Base-by-base conservation (phyloP, 2,329 filamentous ascomycete genomes). In the Colletotrichum musicola region DNA sequence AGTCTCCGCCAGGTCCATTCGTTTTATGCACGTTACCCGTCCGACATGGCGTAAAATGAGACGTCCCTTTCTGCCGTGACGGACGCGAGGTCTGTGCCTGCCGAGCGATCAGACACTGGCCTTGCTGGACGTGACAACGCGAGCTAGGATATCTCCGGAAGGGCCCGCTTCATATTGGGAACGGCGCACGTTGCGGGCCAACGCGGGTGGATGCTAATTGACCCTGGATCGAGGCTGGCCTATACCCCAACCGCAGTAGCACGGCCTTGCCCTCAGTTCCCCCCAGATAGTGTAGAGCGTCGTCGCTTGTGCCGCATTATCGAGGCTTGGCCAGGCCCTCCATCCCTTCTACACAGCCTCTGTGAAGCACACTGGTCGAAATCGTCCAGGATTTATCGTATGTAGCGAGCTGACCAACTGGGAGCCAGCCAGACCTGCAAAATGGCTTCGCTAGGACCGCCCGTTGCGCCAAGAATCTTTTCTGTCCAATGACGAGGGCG, bases 371-470 rank as follows among this genome's bases (percentile, higher is more conserved):
- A 62, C 7, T 35, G 50, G 50, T 18, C n/a, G 18, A 42, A 16
- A 49, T 35, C 30, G 66, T 16, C 66, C 57, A 71, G 75, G 74
- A 73, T 75, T 64, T 22, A 38, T 64, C 62, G 35, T 60, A 55
- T 27, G 42, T 55, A 61, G 68, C 71, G 68, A 76, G 67, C 77
- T 78, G 78, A 75, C 82, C 82, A 84, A 82, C 81, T 80, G 81
- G 81, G 84, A 81, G 75, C 70, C 73, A 80, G 77, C 76, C 81
- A 77, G 81, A 75, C 47, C 69, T 72, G 71, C 76, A 73, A 76
- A 77, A 77, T 73, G 73, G 74, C 74, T 73, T 80, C 77, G 80
- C 80, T 81, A 80, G 78, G 77, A 77, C 80, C 77, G 75, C 77
- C 72, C 76, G 64, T 64, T 66, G 67, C 54, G 64, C 55, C 47